These are phyloP conservation scores for Lactarius tabidus DNA, from an alignment of 768 basidiomycete species.

Conservation along the genomic window DNA sequence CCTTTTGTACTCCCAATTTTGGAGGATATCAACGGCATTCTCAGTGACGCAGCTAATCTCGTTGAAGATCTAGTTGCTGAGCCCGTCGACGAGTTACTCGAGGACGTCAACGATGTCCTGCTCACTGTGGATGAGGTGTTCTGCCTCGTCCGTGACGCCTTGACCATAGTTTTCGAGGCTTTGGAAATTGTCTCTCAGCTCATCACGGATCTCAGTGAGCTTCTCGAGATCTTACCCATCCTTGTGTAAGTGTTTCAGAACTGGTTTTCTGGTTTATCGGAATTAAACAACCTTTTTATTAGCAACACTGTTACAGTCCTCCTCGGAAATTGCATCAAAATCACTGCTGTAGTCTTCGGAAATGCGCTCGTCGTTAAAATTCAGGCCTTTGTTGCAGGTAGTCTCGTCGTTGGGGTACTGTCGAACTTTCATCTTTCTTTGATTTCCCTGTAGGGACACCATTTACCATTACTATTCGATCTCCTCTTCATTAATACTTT, in stretches of 20 bases:
- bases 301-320: neutral
- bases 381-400: neutral
- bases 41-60: slow-evolving; percentile 27
- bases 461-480: neutral
- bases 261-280: neutral
- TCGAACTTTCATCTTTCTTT: neutral
- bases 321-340: neutral
- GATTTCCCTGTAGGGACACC: neutral
- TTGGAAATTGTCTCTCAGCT: neutral
- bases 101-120: slow-evolving; percentile 25
- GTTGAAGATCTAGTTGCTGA: slow-evolving; percentile 31
- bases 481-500: neutral
- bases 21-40: slow-evolving; percentile 27
- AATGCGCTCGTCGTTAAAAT: neutral
- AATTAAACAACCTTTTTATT: neutral
- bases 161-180: neutral
- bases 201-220: neutral
- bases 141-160: neutral
- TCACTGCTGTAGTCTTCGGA: neutral
- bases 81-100: slow-evolving; percentile 29
- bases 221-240: neutral
- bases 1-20: slow-evolving; percentile 27
- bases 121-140: slow-evolving; percentile 32
- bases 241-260: slow-evolving; percentile 1
- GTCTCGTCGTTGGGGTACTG: neutral